A percentile compares a stretch with the other conserved stretches of the same genome.
Conservation (phyloP, 177 flowering plant genomes). For the Vitis hybrid region DNA sequence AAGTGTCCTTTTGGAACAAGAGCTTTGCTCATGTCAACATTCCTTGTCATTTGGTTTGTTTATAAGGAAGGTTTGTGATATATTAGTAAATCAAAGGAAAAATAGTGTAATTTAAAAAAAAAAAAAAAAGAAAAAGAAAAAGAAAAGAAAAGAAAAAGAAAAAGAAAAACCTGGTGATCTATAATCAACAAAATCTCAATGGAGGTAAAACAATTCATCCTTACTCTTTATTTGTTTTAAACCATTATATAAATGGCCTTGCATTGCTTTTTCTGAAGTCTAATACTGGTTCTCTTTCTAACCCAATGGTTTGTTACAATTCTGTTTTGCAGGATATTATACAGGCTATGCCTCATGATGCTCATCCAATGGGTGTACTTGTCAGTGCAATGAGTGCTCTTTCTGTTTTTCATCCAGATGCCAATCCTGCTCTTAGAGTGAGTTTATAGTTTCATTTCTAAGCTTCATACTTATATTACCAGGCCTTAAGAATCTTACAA, state of each 20-base stretch:
- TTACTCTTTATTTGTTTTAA: too few species aligned
- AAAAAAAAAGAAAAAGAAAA: too few species aligned
- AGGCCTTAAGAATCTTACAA: not conserved
- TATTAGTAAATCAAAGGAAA: too few species aligned
- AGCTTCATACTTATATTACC: not conserved
- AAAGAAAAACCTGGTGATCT: too few species aligned
- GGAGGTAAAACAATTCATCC: too few species aligned
- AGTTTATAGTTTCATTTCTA: constrained; percentile 23
- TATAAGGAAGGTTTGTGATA: too few species aligned
- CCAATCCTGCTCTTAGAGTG: constrained; percentile 93
- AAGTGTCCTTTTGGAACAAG: too few species aligned
- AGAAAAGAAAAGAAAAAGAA: too few species aligned
- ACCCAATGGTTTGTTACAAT: not conserved
- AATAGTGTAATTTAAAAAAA: too few species aligned
- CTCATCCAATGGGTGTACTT: constrained; percentile 98
- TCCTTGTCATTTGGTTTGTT: too few species aligned
- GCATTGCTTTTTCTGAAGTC: not conserved
- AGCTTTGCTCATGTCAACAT: too few species aligned
- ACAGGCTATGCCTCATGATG: constrained; percentile 98
- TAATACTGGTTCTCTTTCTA: not conserved
- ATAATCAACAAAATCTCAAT: too few species aligned
- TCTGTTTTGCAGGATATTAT: constrained; percentile 72
- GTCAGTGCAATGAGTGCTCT: constrained; percentile 97
- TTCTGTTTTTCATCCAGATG: constrained; percentile 97
- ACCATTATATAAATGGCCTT: not conserved